Conservation (phyloP, 2,329 filamentous ascomycete genomes). For the Boeremia lycopersici region DNA sequence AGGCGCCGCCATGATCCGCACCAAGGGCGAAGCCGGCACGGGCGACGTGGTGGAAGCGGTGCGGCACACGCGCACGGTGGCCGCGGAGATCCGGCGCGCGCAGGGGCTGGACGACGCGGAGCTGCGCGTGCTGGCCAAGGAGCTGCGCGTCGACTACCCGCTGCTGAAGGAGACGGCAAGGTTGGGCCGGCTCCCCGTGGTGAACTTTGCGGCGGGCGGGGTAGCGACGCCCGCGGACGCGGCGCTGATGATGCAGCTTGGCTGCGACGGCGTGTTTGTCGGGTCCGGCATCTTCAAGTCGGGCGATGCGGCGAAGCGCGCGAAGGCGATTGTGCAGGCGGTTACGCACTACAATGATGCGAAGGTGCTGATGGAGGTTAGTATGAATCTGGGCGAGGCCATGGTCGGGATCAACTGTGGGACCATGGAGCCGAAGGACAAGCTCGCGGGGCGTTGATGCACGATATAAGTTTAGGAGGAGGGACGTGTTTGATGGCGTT, state of each 20-base stretch:
- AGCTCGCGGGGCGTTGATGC: slow-evolving; percentile 74
- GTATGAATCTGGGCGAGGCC: slow-evolving; percentile 88
- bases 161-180: slow-evolving; percentile 86
- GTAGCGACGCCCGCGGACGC: slow-evolving; percentile 99
- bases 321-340: slow-evolving; percentile 92
- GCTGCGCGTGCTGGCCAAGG: slow-evolving; percentile 77
- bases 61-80: slow-evolving; percentile 92
- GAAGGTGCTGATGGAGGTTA: slow-evolving; percentile 84
- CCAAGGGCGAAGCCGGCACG: slow-evolving; percentile 96
- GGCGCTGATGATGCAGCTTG: slow-evolving; percentile 98
- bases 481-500: slow-evolving; percentile 15
- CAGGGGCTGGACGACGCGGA: slow-evolving; percentile 70
- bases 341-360: slow-evolving; percentile 89
- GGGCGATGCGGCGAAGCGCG: slow-evolving; percentile 85
- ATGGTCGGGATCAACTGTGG: slow-evolving; percentile 95
- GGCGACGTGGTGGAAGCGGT: slow-evolving; percentile 97
- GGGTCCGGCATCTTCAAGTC: slow-evolving; percentile 98
- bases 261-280: slow-evolving; percentile 97
- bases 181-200: slow-evolving; percentile 86
- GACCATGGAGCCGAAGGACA: slow-evolving; percentile 77
- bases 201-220: slow-evolving; percentile 98
- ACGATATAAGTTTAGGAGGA: too few species aligned
- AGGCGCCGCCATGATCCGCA: slow-evolving; percentile 98
- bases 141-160: slow-evolving; percentile 77
- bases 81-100: slow-evolving; percentile 78